phyloP scores from a whole-genome alignment of 495 filamentous ascomycete species.

The Amphirosellinia nigrospora region DNA sequence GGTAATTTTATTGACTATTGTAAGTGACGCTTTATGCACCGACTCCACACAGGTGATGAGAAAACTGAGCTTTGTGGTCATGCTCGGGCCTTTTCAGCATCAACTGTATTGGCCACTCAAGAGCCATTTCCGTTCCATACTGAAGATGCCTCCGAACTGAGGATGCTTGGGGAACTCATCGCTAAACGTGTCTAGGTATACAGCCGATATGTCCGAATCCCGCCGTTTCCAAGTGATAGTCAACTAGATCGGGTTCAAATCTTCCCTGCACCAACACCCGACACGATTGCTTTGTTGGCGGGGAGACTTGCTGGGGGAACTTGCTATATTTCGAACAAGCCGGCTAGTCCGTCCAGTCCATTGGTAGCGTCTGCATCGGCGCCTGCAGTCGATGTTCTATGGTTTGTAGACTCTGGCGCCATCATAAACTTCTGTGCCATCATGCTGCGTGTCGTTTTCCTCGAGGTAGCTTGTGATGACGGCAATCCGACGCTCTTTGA shows the following conservation, averaged over 20 bases:
- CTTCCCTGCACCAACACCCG: not conserved
- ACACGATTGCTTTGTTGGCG: not conserved
- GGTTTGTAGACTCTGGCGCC: conserved; percentile 23
- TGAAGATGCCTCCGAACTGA: not conserved
- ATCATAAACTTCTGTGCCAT: conserved; percentile 66
- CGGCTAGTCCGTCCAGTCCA: conserved; percentile 39
- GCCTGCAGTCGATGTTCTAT: not conserved
- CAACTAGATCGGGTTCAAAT: not conserved
- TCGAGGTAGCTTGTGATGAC: conserved; percentile 18
- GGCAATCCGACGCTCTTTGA: conserved; percentile 46
- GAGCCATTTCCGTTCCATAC: not conserved
- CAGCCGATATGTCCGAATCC: not conserved
- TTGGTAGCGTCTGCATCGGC: conserved; percentile 30
- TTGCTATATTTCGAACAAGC: conserved; percentile 38
- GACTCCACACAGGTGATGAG: not conserved
- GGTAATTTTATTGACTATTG: not conserved
- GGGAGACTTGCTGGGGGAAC: not conserved
- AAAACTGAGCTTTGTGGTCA: not conserved
- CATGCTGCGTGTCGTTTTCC: conserved; percentile 53
- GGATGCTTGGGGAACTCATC: not conserved
- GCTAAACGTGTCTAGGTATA: conserved; percentile 3
- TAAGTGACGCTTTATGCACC: not conserved
- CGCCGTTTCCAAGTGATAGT: not conserved
- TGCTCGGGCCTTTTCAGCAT: not conserved
- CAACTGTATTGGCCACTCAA: not conserved